Evolutionary conservation across 2,329 filamentous ascomycete species (phyloP).

Genomic region (Conoideocrella luteorostrata): DNA sequence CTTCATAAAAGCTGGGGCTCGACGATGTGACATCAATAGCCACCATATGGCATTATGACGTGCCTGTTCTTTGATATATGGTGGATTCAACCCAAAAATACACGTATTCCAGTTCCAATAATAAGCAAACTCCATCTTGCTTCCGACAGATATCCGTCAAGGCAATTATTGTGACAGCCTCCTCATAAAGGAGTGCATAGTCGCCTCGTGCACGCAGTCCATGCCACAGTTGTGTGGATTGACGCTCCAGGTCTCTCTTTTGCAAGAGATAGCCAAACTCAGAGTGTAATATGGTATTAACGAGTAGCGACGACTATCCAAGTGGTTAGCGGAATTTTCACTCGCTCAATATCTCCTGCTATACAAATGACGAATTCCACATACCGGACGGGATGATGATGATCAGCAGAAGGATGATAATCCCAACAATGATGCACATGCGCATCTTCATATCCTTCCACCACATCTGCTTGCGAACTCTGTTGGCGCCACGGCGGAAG

Average conservation of each 20-base stretch:
- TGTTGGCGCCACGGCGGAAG: constrained; percentile 93
- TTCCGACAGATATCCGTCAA: constrained; percentile 23
- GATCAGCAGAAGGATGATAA: constrained; percentile 85
- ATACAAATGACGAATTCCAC: constrained; percentile 6
- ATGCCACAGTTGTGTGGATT: neutral
- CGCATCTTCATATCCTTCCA: constrained; percentile 99
- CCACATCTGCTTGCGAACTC: constrained; percentile 98
- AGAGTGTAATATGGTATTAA: no score
- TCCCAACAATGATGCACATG: constrained; percentile 86
- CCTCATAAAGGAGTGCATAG: no score
- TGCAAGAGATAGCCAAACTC: constrained; percentile 9
- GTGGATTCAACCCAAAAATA: constrained; percentile 19
- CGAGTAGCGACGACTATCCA: constrained; percentile 29
- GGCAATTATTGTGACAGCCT: no score
- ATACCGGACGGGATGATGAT: constrained; percentile 91
- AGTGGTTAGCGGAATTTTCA: neutral
- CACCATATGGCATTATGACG: neutral
- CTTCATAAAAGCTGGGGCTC: neutral
- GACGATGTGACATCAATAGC: neutral
- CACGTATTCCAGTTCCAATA: constrained; percentile 15
- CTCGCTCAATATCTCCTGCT: neutral
- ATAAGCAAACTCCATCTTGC: constrained; percentile 30
- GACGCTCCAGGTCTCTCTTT: no score
- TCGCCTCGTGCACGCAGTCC: constrained; percentile 1
- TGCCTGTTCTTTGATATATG: neutral